Evolutionary conservation across 441 rosid species (phyloP), one percentile per base, ranked within the genome.

Genomic region (Daphne laureola): DNA sequence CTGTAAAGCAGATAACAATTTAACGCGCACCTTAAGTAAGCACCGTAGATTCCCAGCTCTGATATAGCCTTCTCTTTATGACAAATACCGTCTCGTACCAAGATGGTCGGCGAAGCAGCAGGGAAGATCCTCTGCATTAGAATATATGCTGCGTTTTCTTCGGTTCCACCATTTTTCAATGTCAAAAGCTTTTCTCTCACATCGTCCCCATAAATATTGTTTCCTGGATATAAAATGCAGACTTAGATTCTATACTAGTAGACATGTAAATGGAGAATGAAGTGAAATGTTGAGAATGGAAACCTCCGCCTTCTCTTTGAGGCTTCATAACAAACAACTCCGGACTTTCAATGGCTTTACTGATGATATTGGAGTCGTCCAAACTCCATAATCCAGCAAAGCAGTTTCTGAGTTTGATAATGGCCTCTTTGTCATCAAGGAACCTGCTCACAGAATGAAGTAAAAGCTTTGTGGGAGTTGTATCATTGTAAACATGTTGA

Each of bases 251-350:
- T 52, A 44, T 51, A 51, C 23, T 5, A 21, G 15, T 31, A 8
- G 9, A 2, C 25, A 21, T 31, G 36, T 12, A 55, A 64, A 44
- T 45, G 48, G 48, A n/a, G 26, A 49, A 53, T 26, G 23, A 13
- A 13, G 49, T 12, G 38, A 48, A 47, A 43, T 26, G 21, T 12
- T 52, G 53, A 69, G 43, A 27, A 31, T 54, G 44, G 51, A 61
- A 48, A 90, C 96, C 98, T 86, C 99, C 95, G 65, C 99, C 99
- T 86, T 90, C 99, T 81, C 97, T 80, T 64, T 93, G 97, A 27
- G 99, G 99, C 79, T 93, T 90, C 96, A 93, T 82, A 46, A 90
- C 96, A 43, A 76, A 93, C 40, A 78, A 64, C 44, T 82, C 82
- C 0, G 99, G 97, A 16, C 54, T 81, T 58, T 83, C 87, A 38